phyloP scores from a whole-genome alignment of 768 basidiomycete genomes.

The Termitomyces heimii region DNA sequence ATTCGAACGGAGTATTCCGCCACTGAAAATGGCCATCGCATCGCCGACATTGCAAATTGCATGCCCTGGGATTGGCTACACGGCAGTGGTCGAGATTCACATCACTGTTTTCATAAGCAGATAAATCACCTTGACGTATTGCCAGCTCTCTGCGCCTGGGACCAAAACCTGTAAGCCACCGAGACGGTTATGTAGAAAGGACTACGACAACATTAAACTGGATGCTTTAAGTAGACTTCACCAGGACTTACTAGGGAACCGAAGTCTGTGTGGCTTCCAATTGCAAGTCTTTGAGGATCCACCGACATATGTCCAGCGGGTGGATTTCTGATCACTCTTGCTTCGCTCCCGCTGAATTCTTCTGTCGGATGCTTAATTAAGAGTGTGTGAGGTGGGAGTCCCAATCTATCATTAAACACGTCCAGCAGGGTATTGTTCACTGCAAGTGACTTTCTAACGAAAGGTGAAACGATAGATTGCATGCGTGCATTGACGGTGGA shows the following conservation, averaged over 20 bases:
- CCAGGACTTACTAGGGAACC: conserved; percentile 49
- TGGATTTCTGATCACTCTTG: conserved; percentile 47
- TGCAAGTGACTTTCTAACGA: not conserved
- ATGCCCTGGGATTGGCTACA: conserved; percentile 42
- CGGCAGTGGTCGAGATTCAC: not conserved
- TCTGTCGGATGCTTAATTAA: conserved; percentile 33
- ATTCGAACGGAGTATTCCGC: conserved; percentile 17
- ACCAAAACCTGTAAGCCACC: not conserved
- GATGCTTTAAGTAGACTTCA: not conserved
- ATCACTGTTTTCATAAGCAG: not conserved
- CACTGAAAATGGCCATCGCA: conserved; percentile 13
- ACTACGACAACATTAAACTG: conserved; percentile 33
- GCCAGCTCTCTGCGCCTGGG: not conserved
- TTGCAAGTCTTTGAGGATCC: conserved; percentile 26
- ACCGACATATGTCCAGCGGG: conserved; percentile 23
- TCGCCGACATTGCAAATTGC: conserved; percentile 49
- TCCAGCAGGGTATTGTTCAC: conserved; percentile 29
- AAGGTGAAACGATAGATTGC: not conserved
- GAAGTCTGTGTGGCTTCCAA: conserved; percentile 68
- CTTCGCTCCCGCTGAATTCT: conserved; percentile 52
- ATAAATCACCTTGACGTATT: not conserved
- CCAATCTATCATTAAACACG: conserved; percentile 50
- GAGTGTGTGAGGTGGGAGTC: conserved; percentile 45
- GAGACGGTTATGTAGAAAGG: conserved; percentile 57
- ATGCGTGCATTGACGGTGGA: not conserved